A percentile compares a stretch with the other conserved stretches of the same genome.
Conservation (phyloP, 106 monocot species). For the Triglochin maritima region DNA sequence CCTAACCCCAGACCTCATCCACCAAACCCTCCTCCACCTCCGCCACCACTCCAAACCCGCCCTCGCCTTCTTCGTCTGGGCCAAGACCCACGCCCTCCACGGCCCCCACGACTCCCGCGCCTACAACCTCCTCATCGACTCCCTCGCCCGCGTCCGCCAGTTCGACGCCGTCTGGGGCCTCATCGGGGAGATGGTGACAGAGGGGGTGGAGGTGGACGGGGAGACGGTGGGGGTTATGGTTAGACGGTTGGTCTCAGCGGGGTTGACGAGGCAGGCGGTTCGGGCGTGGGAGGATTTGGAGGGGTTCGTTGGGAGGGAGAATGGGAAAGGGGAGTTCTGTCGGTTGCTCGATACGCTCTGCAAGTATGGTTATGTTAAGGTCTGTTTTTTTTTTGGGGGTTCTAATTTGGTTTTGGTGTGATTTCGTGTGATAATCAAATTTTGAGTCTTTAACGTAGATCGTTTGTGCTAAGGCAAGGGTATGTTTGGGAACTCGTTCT, state of each 20-base stretch:
- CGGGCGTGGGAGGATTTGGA: slow-evolving; percentile 89
- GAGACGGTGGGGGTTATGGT: slow-evolving; percentile 54
- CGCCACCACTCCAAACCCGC: slow-evolving; percentile 77
- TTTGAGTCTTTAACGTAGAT: too few species aligned
- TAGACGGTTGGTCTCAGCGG: slow-evolving; percentile 62
- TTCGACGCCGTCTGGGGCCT: slow-evolving; percentile 90
- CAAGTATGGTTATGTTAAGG: slow-evolving; percentile 94
- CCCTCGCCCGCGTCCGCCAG: slow-evolving; percentile 58
- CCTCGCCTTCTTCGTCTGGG: slow-evolving; percentile 68
- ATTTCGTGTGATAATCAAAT: too few species aligned
- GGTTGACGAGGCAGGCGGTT: slow-evolving; percentile 65
- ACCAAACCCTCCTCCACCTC: slow-evolving; percentile 85
- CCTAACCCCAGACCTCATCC: slow-evolving; percentile 37
- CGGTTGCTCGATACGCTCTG: slow-evolving; percentile 83
- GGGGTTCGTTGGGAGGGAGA: slow-evolving; percentile 66
- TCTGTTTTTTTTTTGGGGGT: slow-evolving; percentile 5
- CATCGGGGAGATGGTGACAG: slow-evolving; percentile 64
- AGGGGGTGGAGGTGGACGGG: slow-evolving; percentile 29
- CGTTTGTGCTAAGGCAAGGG: too few species aligned
- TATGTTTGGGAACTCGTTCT: too few species aligned
- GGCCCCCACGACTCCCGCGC: slow-evolving; percentile 22
- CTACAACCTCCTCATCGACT: slow-evolving; percentile 69
- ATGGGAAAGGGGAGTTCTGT: slow-evolving; percentile 40
- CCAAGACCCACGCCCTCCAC: slow-evolving; percentile 38
- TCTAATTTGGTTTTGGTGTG: too few species aligned